Conservation (phyloP, 2,329 filamentous ascomycete genomes). For the Neofusicoccum parvum region DNA sequence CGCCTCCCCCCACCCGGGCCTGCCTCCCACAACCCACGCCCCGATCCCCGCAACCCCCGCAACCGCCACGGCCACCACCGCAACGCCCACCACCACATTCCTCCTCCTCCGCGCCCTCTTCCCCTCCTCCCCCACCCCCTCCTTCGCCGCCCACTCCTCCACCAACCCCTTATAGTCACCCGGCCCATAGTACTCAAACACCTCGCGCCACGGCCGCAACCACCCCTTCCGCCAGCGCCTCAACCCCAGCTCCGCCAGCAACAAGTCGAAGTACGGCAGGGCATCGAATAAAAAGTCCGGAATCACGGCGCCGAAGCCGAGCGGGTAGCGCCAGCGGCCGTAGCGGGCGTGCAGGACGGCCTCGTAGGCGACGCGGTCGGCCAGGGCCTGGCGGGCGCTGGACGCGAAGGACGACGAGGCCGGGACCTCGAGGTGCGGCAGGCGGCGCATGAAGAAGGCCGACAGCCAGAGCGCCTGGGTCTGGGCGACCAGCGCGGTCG, state of each 20-base stretch:
- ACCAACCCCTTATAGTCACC: slow-evolving; percentile 32
- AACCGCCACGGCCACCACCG: no score
- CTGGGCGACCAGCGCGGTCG: slow-evolving; percentile 39
- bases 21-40: no score
- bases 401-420: not conserved
- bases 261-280: slow-evolving; percentile 28
- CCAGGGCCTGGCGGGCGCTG: no score
- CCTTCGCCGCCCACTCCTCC: slow-evolving; percentile 26
- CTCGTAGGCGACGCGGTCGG: slow-evolving; percentile 23
- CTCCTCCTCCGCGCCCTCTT: not conserved
- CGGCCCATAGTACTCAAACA: slow-evolving; percentile 30
- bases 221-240: slow-evolving; percentile 27
- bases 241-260: slow-evolving; percentile 2
- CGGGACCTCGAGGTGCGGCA: slow-evolving; percentile 34
- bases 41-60: no score
- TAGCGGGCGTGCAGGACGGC: slow-evolving; percentile 36
- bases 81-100: no score
- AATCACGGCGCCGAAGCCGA: slow-evolving; percentile 32
- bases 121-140: not conserved
- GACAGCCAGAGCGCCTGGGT: slow-evolving; percentile 52
- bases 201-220: slow-evolving; percentile 30
- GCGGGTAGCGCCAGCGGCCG: slow-evolving; percentile 33
- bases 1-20: no score
- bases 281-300: slow-evolving; percentile 36
- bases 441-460: slow-evolving; percentile 61